Base-by-base conservation (phyloP, 768 basidiomycete species). In the Crucibulum laeve region DNA sequence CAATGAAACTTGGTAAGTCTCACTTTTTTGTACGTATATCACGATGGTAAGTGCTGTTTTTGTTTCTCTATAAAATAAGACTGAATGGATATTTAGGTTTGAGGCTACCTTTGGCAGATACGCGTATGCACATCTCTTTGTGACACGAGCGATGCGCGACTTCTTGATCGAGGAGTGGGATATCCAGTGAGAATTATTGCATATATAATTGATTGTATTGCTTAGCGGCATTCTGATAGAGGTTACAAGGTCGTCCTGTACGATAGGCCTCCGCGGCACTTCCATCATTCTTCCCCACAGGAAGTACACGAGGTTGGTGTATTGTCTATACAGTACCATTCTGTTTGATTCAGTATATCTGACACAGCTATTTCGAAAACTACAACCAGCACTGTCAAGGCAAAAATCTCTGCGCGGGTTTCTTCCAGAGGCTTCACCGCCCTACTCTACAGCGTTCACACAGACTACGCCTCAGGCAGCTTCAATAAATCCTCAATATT, bases 121-220 rank as follows among this genome's bases (percentile, higher is more conserved):
- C 1, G 94, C 96, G 0, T 87, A 86, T 58, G 91, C 88, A 0
- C 96, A 99, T 55, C 58, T 99, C 1, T 97, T 96, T 59, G 96
- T 99, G 15, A 96, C 96, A 1, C 63, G 75, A 34, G 91, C 91
- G 4, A 93, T 99, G 89, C 77, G 69, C 42, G 76, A 86, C 32
- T 69, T 73, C 48, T 68, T 99, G 17, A 69, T 76, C 4, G 64
- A 76, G 28, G 72, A 87, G 42, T 97, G 91, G 87, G 62, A 78
- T 33, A 67, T 98, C 6, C 65, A 77, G 93, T 94, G 53, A 36
- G 87, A 71, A 3, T 17, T 3, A 43, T 49, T 28, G 11, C 34
- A 6, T 28, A 7, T 40, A 19, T 26, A 39, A 23, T 32, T 36
- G n/a, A 10, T 24, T 21, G 8, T 3, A 32, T 26, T 28, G 39